A percentile compares a stretch with the other conserved stretches of the same genome.
Conservation (phyloP, 1,284 basidiomycete genomes). For the Rhodotorula sp. region DNA sequence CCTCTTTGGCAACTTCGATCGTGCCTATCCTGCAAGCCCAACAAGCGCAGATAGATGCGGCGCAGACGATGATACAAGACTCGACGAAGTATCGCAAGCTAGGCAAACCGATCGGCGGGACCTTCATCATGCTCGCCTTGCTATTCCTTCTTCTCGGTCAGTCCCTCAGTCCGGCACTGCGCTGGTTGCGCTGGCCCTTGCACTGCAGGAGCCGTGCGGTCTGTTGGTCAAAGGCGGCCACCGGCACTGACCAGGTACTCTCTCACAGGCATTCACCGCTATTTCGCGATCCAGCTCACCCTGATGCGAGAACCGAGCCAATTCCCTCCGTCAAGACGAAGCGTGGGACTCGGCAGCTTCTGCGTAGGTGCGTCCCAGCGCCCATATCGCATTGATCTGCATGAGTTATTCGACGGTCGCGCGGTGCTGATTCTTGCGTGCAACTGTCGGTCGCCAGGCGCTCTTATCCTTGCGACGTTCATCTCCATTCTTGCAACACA, state of each 20-base stretch:
- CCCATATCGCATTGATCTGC: neutral
- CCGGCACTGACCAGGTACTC: neutral
- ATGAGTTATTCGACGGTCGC: neutral
- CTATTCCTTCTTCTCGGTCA: constrained; percentile 32
- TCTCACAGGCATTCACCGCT: constrained; percentile 23
- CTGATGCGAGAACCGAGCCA: constrained; percentile 31
- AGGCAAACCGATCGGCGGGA: constrained; percentile 35
- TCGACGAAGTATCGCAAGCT: constrained; percentile 28
- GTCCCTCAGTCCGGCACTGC: neutral
- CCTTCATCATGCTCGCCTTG: constrained; percentile 30
- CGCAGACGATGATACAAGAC: neutral
- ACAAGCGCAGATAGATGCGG: neutral
- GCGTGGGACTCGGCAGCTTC: constrained; percentile 16
- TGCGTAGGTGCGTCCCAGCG: constrained; percentile 17
- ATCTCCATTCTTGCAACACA: constrained; percentile 14
- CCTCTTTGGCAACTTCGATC: constrained; percentile 7
- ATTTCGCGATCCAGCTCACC: constrained; percentile 24
- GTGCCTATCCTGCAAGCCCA: constrained; percentile 16
- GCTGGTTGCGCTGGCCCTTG: too few species aligned
- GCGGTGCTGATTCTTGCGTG: neutral
- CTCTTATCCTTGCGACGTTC: constrained; percentile 29
- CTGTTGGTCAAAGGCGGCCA: too few species aligned
- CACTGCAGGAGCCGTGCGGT: too few species aligned
- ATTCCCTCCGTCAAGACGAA: constrained; percentile 33
- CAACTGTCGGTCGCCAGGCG: neutral